These are phyloP conservation scores for Rosa lucieae DNA, from an alignment of 306 rosid species.

Conservation along the genomic window DNA sequence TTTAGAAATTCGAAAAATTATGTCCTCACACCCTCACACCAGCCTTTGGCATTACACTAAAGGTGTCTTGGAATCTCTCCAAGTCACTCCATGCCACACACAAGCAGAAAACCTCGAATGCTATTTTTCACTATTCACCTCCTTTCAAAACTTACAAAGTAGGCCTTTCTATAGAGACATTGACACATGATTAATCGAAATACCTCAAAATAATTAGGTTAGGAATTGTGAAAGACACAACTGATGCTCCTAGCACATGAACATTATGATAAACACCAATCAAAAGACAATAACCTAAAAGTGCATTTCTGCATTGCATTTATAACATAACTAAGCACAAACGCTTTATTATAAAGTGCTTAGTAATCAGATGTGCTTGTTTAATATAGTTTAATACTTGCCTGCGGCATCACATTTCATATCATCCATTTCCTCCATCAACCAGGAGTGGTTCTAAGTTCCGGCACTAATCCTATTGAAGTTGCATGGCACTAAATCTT, in stretches of 20 bases:
- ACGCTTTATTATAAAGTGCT: background rate
- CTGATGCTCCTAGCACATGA: background rate
- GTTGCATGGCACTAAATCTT: background rate
- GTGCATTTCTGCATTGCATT: background rate
- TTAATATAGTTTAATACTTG: background rate
- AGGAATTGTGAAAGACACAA: background rate
- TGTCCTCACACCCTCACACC: background rate
- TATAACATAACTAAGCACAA: background rate
- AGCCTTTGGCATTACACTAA: background rate
- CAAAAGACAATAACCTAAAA: background rate
- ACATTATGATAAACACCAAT: background rate
- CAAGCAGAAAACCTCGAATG: background rate
- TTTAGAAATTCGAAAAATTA: background rate
- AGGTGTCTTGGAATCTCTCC: background rate
- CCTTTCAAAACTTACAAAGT: background rate
- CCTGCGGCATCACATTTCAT: background rate
- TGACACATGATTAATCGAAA: background rate
- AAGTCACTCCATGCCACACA: background rate
- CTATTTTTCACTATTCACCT: background rate
- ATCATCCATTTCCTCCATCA: background rate
- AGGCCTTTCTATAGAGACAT: background rate
- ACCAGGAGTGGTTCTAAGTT: background rate
- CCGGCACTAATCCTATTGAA: background rate
- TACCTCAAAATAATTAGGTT: background rate
- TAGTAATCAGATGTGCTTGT: background rate